Base-by-base conservation (phyloP, 192 early-diverging fungal genomes). In the Podila horticola region DNA sequence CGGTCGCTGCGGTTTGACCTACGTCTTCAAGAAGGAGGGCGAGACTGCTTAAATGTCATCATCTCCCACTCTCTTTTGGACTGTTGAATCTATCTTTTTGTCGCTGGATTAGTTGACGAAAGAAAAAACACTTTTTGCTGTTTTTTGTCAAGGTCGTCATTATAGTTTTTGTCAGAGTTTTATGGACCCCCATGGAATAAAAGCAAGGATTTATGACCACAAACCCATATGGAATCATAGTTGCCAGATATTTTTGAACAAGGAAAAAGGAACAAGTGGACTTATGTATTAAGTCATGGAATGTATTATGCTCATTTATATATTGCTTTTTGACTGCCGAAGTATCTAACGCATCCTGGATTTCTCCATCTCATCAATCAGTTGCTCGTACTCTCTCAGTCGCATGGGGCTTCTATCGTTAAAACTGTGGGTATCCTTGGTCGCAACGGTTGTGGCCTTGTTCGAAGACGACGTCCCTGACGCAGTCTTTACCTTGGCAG, bases 1-100 rank as follows among this genome's bases (percentile, higher is more conserved):
- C 86, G 96, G 96, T 85, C 89, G 93, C 84, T 98, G 97, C 88
- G 93, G 94, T 75, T 87, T 97, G 75, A 98, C 97, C 82, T 97
- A 96, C 86, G 92, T 97, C 85, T 96, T 96, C 91, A 93, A 94
- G 90, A 92, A 96, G 86, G 92, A 84, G 51, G 83, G 79, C 59
- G 74, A 74, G 62, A 82, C 79, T 60, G 73, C 84, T 74, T 84
- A 76, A 84, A 67, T 67, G 58, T 33, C 29, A 5, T 3, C 5
- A 61, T 30, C 58, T 28, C 34, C 4, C 11, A 15, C 6, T 22
- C 24, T 34, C 24, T 28, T 59, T 61, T 49, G 20, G 57, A 10
- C n/a, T n/a, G n/a, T n/a, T n/a, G 20, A 13, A 33, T 58, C 36
- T 57, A 33, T 29, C 57, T 24, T 57, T 58, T 41, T 57, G 38